Evolutionary conservation across 805 yeast genomes (phyloP), one percentile per base, ranked within the genome.

Genomic region (Ogataea ramenticola): DNA sequence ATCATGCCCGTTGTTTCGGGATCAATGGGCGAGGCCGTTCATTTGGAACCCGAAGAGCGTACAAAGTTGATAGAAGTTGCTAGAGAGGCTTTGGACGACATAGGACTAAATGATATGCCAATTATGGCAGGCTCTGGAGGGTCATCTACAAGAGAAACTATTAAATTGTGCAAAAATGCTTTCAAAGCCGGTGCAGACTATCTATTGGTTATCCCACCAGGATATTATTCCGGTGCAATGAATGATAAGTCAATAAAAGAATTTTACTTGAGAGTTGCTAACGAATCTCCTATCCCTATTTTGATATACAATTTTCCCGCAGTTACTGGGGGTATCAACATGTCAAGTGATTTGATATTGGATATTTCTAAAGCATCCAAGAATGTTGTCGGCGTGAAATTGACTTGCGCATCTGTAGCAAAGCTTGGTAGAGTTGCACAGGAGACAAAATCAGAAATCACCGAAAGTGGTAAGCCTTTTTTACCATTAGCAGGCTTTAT

Each of bases 21-120:
- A 1, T 65, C 70, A 5, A 65, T 66, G 61, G 72, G 72, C 11
- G 72, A 67, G 48, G 60, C 67, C 17, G 50, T 57, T 15, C 67
- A 66, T 45, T 49, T 66, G 42, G 59, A 62, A 4, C 43, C 54
- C 24, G 49, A 54, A 15, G 72, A 67, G 46, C 52, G 71, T 40
- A 45, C 49, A n/a, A 43, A 46, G 11, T 40, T 65, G n/a, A 55
- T 66, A 17, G 43, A 48, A n/a, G 47, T 55, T 1, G 50, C 66
- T 16, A 53, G 66, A 36, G 32, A 44, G 12, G 69, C 64, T 1
- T 49, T 64, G 39, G 69, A 67, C 8, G 64, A 58, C 24, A 49
- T 45, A n/a, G 54, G 56, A 1, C 57, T 66, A 44, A 51, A 53
- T 38, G 40, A 46, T 12, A 44, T 40, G 43, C 45, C 53, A 3